phyloP scores from a whole-genome alignment of 352 stramenopile species.

The Blastocystis sp. region DNA sequence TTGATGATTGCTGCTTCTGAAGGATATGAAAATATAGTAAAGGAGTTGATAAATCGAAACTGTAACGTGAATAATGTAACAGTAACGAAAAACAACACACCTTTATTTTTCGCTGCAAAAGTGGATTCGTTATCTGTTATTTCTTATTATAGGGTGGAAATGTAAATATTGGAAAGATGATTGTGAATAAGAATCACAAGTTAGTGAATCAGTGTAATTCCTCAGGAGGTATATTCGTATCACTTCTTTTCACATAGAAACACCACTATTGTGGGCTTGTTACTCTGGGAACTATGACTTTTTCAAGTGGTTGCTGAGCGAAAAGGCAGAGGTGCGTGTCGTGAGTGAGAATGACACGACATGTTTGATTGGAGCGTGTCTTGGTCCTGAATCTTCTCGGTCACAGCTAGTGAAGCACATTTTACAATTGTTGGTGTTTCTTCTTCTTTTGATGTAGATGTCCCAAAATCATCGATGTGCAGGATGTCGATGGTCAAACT shows the following conservation, averaged over 20 bases:
- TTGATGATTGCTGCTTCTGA: conserved; percentile 60
- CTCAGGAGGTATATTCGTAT: neutral
- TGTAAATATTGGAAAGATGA: conserved; percentile 50
- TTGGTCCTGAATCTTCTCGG: neutral
- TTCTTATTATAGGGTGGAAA: conserved; percentile 47
- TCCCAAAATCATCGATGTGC: conserved; percentile 51
- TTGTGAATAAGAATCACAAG: conserved; percentile 49
- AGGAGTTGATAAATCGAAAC: conserved; percentile 50
- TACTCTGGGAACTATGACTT: conserved; percentile 56
- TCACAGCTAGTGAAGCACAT: neutral
- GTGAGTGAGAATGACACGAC: conserved; percentile 35
- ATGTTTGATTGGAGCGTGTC: conserved; percentile 37
- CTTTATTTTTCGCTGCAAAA: conserved; percentile 56
- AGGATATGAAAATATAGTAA: conserved; percentile 43
- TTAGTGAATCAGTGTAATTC: conserved; percentile 53
- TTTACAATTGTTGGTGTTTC: neutral
- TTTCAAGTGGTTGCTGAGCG: conserved; percentile 36
- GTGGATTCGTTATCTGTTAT: neutral
- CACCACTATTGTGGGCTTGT: conserved; percentile 13
- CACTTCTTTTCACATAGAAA: neutral
- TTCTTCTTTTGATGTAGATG: neutral
- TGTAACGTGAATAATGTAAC: conserved; percentile 51
- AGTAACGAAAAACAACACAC: conserved; percentile 41
- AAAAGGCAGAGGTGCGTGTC: conserved; percentile 14
- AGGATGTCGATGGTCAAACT: conserved; percentile 46